phyloP scores from a whole-genome alignment of 768 basidiomycete genomes.

The Boletus coccyginus region DNA sequence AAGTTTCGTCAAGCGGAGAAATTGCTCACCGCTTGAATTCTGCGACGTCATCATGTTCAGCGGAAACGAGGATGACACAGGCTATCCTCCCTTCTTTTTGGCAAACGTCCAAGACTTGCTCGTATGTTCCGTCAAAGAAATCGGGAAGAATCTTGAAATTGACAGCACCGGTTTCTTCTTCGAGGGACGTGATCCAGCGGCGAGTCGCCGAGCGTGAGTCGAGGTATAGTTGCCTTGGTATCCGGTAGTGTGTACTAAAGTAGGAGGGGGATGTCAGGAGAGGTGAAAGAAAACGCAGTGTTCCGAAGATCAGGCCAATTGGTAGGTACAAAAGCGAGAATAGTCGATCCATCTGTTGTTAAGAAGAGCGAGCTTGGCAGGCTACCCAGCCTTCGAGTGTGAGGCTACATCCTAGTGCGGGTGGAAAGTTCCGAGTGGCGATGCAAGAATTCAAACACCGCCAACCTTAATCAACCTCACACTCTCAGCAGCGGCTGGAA shows the following conservation, averaged over 20 bases:
- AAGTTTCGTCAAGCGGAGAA: background rate
- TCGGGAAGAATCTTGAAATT: slow-evolving; percentile 70
- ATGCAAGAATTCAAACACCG: too few species aligned
- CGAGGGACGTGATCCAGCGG: slow-evolving; percentile 75
- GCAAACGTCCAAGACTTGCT: slow-evolving; percentile 68
- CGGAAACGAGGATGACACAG: slow-evolving; percentile 80
- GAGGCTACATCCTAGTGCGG: too few species aligned
- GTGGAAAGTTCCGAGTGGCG: too few species aligned
- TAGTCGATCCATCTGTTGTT: background rate
- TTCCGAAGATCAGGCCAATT: slow-evolving; percentile 39
- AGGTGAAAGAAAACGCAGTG: slow-evolving; percentile 70
- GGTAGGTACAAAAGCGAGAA: slow-evolving; percentile 54
- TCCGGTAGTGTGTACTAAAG: slow-evolving; percentile 40
- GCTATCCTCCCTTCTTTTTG: slow-evolving; percentile 72
- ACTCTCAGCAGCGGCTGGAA: too few species aligned
- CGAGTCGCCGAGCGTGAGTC: slow-evolving; percentile 59
- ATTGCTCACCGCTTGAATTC: slow-evolving; percentile 75
- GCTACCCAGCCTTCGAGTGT: too few species aligned
- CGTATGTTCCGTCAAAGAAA: slow-evolving; percentile 79
- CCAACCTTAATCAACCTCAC: too few species aligned
- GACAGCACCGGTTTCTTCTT: slow-evolving; percentile 81
- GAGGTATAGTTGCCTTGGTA: slow-evolving; percentile 33
- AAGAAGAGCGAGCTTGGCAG: too few species aligned
- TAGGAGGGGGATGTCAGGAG: slow-evolving; percentile 55
- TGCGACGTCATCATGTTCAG: slow-evolving; percentile 86